A percentile compares a stretch with the other conserved stretches of the same genome.
Evolutionary conservation across 495 filamentous ascomycete genomes (phyloP).

Genomic region (Neurospora tetrasperma): DNA sequence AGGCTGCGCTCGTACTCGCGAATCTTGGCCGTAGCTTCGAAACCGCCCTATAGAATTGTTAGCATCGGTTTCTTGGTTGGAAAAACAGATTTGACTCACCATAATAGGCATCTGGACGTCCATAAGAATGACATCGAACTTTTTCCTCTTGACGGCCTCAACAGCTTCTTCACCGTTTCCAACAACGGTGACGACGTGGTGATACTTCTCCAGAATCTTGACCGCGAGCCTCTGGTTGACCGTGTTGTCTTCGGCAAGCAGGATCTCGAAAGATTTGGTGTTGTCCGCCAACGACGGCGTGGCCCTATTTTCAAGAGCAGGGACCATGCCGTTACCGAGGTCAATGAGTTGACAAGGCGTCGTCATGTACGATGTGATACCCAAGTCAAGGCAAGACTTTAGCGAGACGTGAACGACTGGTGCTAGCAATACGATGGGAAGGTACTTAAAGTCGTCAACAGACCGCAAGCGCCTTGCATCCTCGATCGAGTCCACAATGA

Average conservation of each 20-base stretch:
- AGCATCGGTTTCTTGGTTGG: conserved; percentile 13
- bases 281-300: conserved; percentile 88
- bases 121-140: conserved; percentile 96
- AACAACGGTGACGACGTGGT: conserved; percentile 92
- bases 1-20: conserved; percentile 81
- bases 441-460: conserved; percentile 93
- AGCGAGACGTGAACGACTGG: conserved; percentile 86
- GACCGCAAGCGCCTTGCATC: conserved; percentile 75
- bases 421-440: conserved; percentile 88
- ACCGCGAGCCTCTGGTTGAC: conserved; percentile 95
- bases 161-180: conserved; percentile 90
- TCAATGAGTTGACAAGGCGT: conserved; percentile 93
- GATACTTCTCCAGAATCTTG: conserved; percentile 96
- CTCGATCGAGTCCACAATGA: conserved; percentile 90
- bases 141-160: conserved; percentile 76
- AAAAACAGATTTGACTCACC: conserved; percentile 39
- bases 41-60: conserved; percentile 59
- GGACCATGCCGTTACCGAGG: conserved; percentile 94
- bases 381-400: conserved; percentile 89
- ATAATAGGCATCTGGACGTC: conserved; percentile 99
- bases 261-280: conserved; percentile 89
- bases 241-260: conserved; percentile 94
- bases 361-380: conserved; percentile 98
- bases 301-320: conserved; percentile 89
- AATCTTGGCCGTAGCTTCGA: conserved; percentile 95